Evolutionary conservation across 768 basidiomycete species (phyloP), one percentile per base, ranked within the genome.

Genomic region (Termitomyces sp.): DNA sequence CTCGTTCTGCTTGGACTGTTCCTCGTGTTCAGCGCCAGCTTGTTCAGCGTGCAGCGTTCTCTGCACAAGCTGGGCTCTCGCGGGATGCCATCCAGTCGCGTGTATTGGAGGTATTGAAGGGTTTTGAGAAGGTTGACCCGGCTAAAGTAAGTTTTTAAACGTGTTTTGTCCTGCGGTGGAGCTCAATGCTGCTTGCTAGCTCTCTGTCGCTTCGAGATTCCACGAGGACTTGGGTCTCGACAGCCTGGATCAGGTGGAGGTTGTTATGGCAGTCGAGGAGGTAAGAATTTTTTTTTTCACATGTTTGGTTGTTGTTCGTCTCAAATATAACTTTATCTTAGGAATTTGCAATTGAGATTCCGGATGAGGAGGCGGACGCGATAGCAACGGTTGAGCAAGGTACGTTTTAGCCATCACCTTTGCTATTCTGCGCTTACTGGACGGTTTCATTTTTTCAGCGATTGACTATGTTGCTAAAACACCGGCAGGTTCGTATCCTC

Each of bases 211-310:
- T 68, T 74, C 52, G 66, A 81, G 84, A 12, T 95, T 97, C 74
- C 76, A 85, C 55, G 81, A 86, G 50, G 93, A 97, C 80, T 83
- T 97, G 55, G 94, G 92, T 35, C 83, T 97, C 38, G 97, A 99
- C 77, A 98, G 95, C 69, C 79, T 99, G 72, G 97, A 99, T 74
- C 85, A 95, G 20, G 96, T 99, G 22, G 97, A 99, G 75, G 95
- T 98, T 28, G 92, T 98, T 68, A 97, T 99, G 95, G 94, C 96
- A 42, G 90, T 99, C 67, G 97, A 99, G 78, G 97, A 95, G 85
- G 90, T 87, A 66, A 24, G 71, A 48, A 33, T 56, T 22, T 28
- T 28, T 28, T 64, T 42, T 20, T 48, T n/a, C n/a, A 55, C 59
- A 46, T 32, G 28, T 28, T 28, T 28, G 38, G 59, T 35, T 53